Conservation (phyloP, 495 filamentous ascomycete genomes). For the Baudoinia panamericana region DNA sequence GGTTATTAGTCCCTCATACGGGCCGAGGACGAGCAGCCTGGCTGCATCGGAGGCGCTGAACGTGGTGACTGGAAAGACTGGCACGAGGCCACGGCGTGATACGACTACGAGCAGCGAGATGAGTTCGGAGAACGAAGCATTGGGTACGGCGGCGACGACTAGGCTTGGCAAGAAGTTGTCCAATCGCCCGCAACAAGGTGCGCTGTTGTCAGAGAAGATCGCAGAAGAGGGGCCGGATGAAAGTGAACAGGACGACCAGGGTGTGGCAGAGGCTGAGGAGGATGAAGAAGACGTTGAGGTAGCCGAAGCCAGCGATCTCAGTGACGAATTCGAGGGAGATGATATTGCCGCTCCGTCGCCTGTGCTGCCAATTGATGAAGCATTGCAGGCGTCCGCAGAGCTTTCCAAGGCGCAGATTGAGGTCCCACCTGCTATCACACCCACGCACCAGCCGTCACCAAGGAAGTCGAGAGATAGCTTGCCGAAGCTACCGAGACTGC, state of each 20-base stretch:
- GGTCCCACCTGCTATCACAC: constrained; percentile 21
- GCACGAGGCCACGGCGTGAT: constrained; percentile 47
- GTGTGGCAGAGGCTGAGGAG: constrained; percentile 26
- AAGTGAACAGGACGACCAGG: constrained; percentile 24
- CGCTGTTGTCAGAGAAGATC: constrained; percentile 34
- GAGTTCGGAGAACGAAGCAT: constrained; percentile 70
- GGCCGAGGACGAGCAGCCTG: constrained; percentile 55
- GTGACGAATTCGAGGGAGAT: constrained; percentile 56
- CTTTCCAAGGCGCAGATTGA: constrained; percentile 28
- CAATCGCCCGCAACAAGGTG: constrained; percentile 21
- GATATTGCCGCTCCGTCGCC: constrained; percentile 49
- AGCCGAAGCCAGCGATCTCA: constrained; percentile 45
- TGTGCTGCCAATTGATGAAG: constrained; percentile 34
- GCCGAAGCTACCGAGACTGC: constrained; percentile 59
- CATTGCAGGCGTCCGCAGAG: constrained; percentile 6
- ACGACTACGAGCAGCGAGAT: constrained; percentile 87
- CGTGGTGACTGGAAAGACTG: constrained; percentile 36
- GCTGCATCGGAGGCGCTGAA: constrained; percentile 62
- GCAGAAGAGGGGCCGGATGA: constrained; percentile 30
- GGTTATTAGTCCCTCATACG: constrained; percentile 22
- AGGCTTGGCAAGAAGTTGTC: constrained; percentile 6
- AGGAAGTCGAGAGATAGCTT: constrained; percentile 46
- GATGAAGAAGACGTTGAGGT: constrained; percentile 38
- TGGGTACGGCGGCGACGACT: constrained; percentile 37
- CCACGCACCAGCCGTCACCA: constrained; percentile 34